A percentile compares a stretch with the other conserved stretches of the same genome.
phyloP scores from a whole-genome alignment of 352 stramenopile species.

The Thraustochytrium aureum region DNA sequence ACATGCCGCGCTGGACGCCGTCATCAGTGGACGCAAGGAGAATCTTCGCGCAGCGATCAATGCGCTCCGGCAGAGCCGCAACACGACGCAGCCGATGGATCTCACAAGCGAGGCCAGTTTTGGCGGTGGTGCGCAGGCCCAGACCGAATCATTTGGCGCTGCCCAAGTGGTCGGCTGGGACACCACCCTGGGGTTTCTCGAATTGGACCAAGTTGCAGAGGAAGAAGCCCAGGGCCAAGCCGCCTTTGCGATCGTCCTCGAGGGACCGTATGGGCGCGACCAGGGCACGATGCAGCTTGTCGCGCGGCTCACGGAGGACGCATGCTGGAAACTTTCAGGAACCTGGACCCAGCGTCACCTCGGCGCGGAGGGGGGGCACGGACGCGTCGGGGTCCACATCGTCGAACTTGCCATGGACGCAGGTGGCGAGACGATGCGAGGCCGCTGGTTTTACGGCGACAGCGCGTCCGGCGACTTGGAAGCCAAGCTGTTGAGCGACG shows the following conservation, averaged over 20 bases:
- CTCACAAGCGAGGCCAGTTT: neutral
- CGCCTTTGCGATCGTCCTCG: neutral
- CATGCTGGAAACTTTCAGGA: neutral
- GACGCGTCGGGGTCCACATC: slow-evolving; percentile 8
- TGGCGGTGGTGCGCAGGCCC: neutral
- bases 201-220: neutral
- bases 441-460: slow-evolving; percentile 26
- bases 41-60: neutral
- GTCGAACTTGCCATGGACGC: slow-evolving; percentile 29
- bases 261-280: neutral
- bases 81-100: neutral
- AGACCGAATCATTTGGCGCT: neutral
- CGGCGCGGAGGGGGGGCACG: neutral
- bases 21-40: no score
- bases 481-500: slow-evolving; percentile 20
- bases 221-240: neutral
- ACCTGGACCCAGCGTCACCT: neutral
- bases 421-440: slow-evolving; percentile 5
- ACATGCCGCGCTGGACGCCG: no score
- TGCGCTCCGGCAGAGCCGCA: neutral
- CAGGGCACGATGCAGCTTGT: slow-evolving; percentile 13
- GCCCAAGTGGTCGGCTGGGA: slow-evolving; percentile 17
- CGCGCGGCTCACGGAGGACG: neutral
- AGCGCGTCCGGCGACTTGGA: neutral
- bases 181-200: slow-evolving; percentile 28